These are phyloP conservation scores for Ophiostoma novo-ulmi DNA, from an alignment of 2,329 filamentous ascomycete genomes.

Conservation along the genomic window DNA sequence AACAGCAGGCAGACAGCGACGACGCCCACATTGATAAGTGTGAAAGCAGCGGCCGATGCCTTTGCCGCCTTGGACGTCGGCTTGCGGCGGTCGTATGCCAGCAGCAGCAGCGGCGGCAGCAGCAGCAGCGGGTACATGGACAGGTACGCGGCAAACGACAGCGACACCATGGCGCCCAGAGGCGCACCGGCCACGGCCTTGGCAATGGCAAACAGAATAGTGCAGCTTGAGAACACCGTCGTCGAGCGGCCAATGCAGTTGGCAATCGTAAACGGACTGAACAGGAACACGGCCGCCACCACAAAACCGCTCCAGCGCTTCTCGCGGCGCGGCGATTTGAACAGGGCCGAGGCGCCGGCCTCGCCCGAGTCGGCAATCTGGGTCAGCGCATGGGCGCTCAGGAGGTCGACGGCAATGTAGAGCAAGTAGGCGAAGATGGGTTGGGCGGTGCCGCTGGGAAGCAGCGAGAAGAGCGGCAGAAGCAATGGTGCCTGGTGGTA, in stretches of 20 bases:
- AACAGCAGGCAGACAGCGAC: conserved; percentile 52
- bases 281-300: conserved; percentile 81
- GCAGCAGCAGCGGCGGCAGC: conserved; percentile 72
- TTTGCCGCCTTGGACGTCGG: conserved; percentile 22
- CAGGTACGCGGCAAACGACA: conserved; percentile 83
- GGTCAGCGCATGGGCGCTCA: conserved; percentile 74
- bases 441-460: conserved; percentile 63
- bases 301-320: conserved; percentile 69
- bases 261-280: conserved; percentile 90
- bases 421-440: conserved; percentile 73
- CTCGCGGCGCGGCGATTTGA: conserved; percentile 70
- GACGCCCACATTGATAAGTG: conserved; percentile 47
- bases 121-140: conserved; percentile 88
- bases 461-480: conserved; percentile 82
- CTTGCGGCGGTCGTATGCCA: conserved; percentile 64
- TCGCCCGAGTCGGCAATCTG: conserved; percentile 78
- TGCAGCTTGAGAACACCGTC: conserved; percentile 80
- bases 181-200: conserved; percentile 71
- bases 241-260: conserved; percentile 88
- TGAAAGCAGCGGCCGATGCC: conserved; percentile 46
- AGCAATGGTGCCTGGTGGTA: conserved; percentile 79
- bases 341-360: conserved; percentile 66
- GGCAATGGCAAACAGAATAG: conserved; percentile 76
- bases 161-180: conserved; percentile 72
- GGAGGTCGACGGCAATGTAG: conserved; percentile 73